Conservation (phyloP, 768 basidiomycete species). For the Amanita rubescens region DNA sequence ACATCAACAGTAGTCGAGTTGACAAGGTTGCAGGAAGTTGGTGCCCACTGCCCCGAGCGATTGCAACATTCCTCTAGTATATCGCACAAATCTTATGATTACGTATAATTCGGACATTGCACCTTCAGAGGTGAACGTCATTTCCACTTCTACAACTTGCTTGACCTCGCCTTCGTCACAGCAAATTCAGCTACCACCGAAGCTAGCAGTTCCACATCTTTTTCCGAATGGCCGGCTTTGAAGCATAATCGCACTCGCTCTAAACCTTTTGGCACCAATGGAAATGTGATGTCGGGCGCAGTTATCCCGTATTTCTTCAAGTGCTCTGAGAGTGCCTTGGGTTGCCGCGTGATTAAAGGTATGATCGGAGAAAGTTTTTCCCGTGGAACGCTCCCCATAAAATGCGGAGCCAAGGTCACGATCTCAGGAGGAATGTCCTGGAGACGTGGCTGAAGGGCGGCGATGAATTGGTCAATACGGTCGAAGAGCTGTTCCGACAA, state of each 20-base stretch:
- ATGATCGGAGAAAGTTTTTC: conserved; percentile 59
- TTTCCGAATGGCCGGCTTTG: conserved; percentile 63
- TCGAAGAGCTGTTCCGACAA: conserved; percentile 32
- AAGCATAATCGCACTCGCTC: conserved; percentile 87
- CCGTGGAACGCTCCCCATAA: conserved; percentile 16
- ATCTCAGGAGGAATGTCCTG: conserved; percentile 26
- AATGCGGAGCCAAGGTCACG: conserved; percentile 30
- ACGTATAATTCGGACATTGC: too few relatives aligned
- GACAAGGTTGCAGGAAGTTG: too few relatives aligned
- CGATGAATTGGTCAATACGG: conserved; percentile 35
- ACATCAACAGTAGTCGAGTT: too few relatives aligned
- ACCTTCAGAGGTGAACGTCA: too few relatives aligned
- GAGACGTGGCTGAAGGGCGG: conserved; percentile 24
- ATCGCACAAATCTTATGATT: too few relatives aligned
- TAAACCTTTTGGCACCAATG: conserved; percentile 82
- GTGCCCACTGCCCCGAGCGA: too few relatives aligned
- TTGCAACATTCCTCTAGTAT: too few relatives aligned
- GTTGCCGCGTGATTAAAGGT: conserved; percentile 70
- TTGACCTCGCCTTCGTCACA: too few relatives aligned
- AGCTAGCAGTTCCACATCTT: conserved; percentile 58
- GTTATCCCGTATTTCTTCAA: conserved; percentile 50
- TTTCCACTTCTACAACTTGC: too few relatives aligned
- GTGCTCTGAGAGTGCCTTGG: conserved; percentile 67
- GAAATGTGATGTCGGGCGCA: conserved; percentile 74
- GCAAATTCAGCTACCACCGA: too few relatives aligned